Percentiles rank a stretch among this genome's conserved stretches.
These are phyloP conservation scores for Candida glucosophila DNA, from an alignment of 1,139 yeast species.

Conservation along the genomic window DNA sequence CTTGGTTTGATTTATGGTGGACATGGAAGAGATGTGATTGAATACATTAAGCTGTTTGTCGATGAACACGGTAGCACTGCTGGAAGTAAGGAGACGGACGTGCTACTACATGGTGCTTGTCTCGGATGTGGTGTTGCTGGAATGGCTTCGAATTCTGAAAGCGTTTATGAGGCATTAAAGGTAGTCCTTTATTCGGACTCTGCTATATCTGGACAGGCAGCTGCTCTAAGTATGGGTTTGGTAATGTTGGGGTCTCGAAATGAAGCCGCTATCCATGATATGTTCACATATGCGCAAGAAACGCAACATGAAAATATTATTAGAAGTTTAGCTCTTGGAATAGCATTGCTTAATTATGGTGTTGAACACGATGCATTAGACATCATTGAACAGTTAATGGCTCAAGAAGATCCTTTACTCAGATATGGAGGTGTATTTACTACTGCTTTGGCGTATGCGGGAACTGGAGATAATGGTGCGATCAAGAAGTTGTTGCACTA, in stretches of 20 bases:
- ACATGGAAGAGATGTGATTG: constrained; percentile 83
- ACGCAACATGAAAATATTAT: constrained; percentile 94
- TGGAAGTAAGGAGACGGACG: constrained; percentile 72
- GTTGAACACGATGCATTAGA: constrained; percentile 75
- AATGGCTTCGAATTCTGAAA: constrained; percentile 77
- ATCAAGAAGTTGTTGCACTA: constrained; percentile 78
- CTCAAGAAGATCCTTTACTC: constrained; percentile 72
- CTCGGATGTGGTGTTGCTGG: constrained; percentile 96
- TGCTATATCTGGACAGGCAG: constrained; percentile 94
- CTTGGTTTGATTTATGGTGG: constrained; percentile 94
- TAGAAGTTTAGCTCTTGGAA: constrained; percentile 83
- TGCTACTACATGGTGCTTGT: constrained; percentile 90
- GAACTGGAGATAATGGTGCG: constrained; percentile 87
- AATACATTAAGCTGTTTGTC: constrained; percentile 66
- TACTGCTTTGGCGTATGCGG: constrained; percentile 92
- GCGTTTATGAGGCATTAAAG: constrained; percentile 74
- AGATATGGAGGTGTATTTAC: constrained; percentile 97
- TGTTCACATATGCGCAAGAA: constrained; percentile 88
- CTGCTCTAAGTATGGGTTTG: constrained; percentile 93
- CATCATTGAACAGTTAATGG: constrained; percentile 58
- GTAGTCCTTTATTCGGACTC: constrained; percentile 84
- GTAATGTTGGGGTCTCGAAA: constrained; percentile 93
- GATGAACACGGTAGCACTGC: constrained; percentile 61
- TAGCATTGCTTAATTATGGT: constrained; percentile 81
- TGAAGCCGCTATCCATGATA: constrained; percentile 62